Base-by-base conservation (phyloP, 768 basidiomycete genomes). In the Rhizopogon rudus region DNA sequence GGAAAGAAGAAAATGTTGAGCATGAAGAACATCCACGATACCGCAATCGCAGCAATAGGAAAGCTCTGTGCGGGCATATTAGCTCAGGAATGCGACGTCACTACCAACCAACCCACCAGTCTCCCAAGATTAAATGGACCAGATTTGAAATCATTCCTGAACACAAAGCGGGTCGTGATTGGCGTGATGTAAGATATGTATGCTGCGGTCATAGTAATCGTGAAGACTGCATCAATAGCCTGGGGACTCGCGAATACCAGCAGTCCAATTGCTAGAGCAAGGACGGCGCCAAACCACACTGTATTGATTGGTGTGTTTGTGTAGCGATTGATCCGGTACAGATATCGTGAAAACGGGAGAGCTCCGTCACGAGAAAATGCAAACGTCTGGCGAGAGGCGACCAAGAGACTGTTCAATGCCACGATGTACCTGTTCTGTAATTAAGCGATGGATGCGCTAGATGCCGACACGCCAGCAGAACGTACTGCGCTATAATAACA, bases 321-420 rank as follows among this genome's bases (percentile, higher is more conserved):
- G 53, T 62, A 71, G 0, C 54, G 46, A 64, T 82, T 84, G 69
- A 88, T 78, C 35, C 76, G 73, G 63, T 84, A 84, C 2, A 88
- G 69, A 72, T 75, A 81, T 6, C 68, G 57, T 0, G 86, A 88
- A 58, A 88, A 79, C 0, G 86, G 87, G 4, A 88, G 77, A 0
- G 81, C 85, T 25, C 77, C 78, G 62, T 90, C 87, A 1, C 87
- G 77, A 28, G 83, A 78, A 66, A 88, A 87, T 1, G 86, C 86
- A 61, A 87, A 88, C 0, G 80, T 81, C 66, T 90, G 87, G 3
- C 87, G 78, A 2, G 78, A 79, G 5, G 71, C 68, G 5, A 75
- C 75, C 13, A 73, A 64, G 39, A 77, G 67, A 70, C 72, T 75
- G 61, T 79, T 81, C 13, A 80, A 77, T n/a, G 81, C 82, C 77